Evolutionary conservation across 192 early-diverging fungal species (phyloP).

Genomic region (Powellomyces hirtus): DNA sequence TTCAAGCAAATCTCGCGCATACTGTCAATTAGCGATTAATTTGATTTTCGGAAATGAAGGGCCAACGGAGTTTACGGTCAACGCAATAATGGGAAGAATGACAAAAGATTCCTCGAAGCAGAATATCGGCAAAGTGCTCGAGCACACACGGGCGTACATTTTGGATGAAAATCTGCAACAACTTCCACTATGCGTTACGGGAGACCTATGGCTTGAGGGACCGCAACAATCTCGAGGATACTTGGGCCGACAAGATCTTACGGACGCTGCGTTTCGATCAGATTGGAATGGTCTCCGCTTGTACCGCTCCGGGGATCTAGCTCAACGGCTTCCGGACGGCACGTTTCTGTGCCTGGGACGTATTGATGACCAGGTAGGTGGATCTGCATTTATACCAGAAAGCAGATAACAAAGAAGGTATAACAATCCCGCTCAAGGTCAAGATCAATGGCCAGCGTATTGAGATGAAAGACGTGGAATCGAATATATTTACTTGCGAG

Average conservation of each 20-base stretch:
- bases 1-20: too few species aligned
- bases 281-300: background rate
- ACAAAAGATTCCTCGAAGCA: too few species aligned
- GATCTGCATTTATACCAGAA: too few species aligned
- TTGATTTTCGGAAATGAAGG: too few species aligned
- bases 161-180: constrained; percentile 4
- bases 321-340: background rate
- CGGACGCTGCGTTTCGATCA: constrained; percentile 1
- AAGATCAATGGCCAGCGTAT: constrained; percentile 29
- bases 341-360: constrained; percentile 18
- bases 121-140: background rate
- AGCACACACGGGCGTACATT: background rate
- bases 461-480: constrained; percentile 28
- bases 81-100: too few species aligned
- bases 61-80: too few species aligned
- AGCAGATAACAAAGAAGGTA: too few species aligned
- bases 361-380: constrained; percentile 20
- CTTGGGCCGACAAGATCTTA: constrained; percentile 28
- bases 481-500: too few species aligned
- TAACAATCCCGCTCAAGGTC: too few species aligned
- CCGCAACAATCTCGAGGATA: constrained; percentile 18
- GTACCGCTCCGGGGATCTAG: constrained; percentile 32
- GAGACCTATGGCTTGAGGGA: constrained; percentile 36
- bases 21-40: too few species aligned
- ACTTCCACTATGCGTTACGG: constrained; percentile 36